A percentile compares a stretch with the other conserved stretches of the same genome.
Conservation (phyloP, 306 rosid genomes). For the Coriaria nepalensis region DNA sequence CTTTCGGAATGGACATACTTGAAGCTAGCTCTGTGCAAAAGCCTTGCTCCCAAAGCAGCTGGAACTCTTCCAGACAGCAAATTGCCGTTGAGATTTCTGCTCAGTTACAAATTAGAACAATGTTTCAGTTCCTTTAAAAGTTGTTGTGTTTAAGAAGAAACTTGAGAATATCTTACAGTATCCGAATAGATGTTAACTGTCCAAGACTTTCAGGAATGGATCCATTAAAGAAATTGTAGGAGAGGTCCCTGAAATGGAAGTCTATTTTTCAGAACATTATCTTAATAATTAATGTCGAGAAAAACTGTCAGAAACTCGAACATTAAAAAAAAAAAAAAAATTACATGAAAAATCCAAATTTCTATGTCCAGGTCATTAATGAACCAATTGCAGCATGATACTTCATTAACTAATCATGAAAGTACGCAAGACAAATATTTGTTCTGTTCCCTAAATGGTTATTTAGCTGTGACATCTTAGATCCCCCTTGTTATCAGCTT, state of each 20-base stretch:
- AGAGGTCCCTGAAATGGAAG: constrained; percentile 58
- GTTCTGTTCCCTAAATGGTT: no score
- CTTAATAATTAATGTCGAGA: constrained; percentile 11
- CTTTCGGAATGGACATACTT: constrained; percentile 40
- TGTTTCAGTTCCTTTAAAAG: constrained; percentile 5
- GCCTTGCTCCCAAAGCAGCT: constrained; percentile 68
- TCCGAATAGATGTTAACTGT: constrained; percentile 48
- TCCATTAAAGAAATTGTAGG: constrained; percentile 73
- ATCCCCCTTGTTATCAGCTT: no score
- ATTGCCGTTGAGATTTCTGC: constrained; percentile 86
- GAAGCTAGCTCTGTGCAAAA: constrained; percentile 94
- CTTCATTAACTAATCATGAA: no score
- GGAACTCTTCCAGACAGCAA: constrained; percentile 73
- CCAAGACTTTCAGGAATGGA: constrained; percentile 92
- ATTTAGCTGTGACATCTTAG: no score
- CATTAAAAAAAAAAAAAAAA: not conserved
- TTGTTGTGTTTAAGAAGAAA: constrained; percentile 11
- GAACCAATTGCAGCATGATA: no score
- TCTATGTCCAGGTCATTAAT: no score
- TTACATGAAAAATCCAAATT: no score
- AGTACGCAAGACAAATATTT: no score
- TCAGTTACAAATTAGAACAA: constrained; percentile 16
- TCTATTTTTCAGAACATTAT: constrained; percentile 15
- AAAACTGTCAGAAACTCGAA: not conserved
- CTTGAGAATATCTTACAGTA: constrained; percentile 43